Evolutionary conservation across 805 yeast genomes (phyloP).

Genomic region (Clavispora santaluciae): DNA sequence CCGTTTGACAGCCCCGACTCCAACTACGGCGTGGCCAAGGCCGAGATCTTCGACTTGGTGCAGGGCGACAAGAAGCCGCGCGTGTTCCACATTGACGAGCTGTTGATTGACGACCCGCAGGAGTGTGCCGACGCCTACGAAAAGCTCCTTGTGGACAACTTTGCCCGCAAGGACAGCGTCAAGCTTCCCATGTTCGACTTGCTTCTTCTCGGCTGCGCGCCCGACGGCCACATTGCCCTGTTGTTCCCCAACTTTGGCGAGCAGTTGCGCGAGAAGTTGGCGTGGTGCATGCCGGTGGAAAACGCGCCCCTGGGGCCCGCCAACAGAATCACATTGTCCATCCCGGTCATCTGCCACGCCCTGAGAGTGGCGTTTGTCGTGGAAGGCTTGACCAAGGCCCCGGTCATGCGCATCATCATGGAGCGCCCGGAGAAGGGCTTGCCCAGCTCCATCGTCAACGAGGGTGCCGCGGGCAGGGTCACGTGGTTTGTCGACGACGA

Average conservation of each 20-base stretch:
- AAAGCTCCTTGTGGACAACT: conserved; percentile 75
- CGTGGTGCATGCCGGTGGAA: conserved; percentile 92
- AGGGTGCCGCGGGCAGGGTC: conserved; percentile 94
- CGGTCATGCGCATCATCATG: conserved; percentile 84
- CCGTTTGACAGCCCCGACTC: conserved; percentile 79
- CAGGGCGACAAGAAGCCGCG: conserved; percentile 55
- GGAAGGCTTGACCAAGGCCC: conserved; percentile 94
- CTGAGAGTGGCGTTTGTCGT: conserved; percentile 91
- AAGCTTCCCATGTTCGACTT: conserved; percentile 93
- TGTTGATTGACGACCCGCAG: conserved; percentile 70
- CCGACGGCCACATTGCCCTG: conserved; percentile 98
- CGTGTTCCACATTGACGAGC: conserved; percentile 78
- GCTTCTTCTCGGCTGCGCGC: conserved; percentile 92
- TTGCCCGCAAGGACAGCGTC: conserved; percentile 95
- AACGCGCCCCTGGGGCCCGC: conserved; percentile 89
- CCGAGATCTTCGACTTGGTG: conserved; percentile 71
- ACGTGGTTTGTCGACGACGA: conserved; percentile 97
- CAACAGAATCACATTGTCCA: conserved; percentile 80
- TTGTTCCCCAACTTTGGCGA: conserved; percentile 86
- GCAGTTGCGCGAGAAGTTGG: conserved; percentile 79
- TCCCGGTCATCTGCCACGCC: conserved; percentile 93
- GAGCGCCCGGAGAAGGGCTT: conserved; percentile 96
- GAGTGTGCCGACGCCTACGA: conserved; percentile 95
- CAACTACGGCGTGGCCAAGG: conserved; percentile 84
- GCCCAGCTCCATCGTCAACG: conserved; percentile 90